Conservation (phyloP, 768 basidiomycete genomes). For the Macrolepiota albuminosa region DNA sequence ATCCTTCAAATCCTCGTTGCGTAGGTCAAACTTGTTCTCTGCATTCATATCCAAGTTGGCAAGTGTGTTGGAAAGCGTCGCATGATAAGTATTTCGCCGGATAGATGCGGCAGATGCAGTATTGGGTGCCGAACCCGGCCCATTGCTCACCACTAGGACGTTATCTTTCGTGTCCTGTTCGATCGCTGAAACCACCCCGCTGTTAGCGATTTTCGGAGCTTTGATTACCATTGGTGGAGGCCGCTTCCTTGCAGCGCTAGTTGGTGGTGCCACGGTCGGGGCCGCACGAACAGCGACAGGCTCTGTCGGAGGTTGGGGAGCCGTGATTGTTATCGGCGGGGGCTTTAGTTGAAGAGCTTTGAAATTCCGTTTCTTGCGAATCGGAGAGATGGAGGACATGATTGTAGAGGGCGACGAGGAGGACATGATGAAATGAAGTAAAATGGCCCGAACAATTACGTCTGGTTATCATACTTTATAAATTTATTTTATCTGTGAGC, state of each 20-base stretch:
- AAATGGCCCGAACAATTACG: conserved; percentile 6
- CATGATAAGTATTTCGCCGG: conserved; percentile 72
- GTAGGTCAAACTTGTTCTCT: conserved; percentile 79
- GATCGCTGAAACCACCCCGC: conserved; percentile 32
- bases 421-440: conserved; percentile 7
- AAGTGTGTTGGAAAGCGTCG: conserved; percentile 75
- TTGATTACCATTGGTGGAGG: conserved; percentile 83
- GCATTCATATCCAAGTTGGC: conserved; percentile 84
- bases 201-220: conserved; percentile 57
- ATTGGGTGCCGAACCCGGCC: conserved; percentile 49
- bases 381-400: conserved; percentile 30
- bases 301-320: conserved; percentile 31
- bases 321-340: conserved; percentile 32
- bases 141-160: conserved; percentile 39
- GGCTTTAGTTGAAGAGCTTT: conserved; percentile 78
- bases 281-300: conserved; percentile 46
- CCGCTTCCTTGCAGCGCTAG: conserved; percentile 51
- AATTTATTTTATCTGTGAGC: conserved; percentile 11
- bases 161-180: conserved; percentile 36
- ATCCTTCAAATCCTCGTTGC: conserved; percentile 88
- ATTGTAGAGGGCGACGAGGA: conserved; percentile 10
- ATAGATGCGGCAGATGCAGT: conserved; percentile 46
- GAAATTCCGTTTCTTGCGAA: conserved; percentile 92
- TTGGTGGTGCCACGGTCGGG: conserved; percentile 35
- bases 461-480: conserved; percentile 6